A percentile compares a stretch with the other conserved stretches of the same genome.
Conservation (phyloP, 208 protist genomes). For the Wallacemonas sp. region DNA sequence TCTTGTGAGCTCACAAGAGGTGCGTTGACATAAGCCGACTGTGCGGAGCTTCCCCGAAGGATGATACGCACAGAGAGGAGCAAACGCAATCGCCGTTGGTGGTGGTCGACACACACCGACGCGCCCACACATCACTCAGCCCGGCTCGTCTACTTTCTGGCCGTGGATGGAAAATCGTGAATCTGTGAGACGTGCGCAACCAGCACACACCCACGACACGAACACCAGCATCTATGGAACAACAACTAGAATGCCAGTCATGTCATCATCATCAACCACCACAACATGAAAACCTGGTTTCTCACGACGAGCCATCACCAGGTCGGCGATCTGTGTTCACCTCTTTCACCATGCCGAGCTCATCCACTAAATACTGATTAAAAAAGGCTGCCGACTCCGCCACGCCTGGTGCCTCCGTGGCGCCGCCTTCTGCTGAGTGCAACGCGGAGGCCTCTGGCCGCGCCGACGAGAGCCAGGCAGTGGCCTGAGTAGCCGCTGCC, state of each 20-base stretch:
- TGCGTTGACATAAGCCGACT: too few species aligned
- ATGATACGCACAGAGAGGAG: too few species aligned
- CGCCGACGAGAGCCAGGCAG: constrained; percentile 3
- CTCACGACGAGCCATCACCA: constrained; percentile 47
- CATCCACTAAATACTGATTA: constrained; percentile 84
- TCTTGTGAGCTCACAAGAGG: too few species aligned
- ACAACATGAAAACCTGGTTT: background rate
- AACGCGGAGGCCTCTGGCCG: background rate
- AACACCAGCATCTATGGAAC: too few species aligned
- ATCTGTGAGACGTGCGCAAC: background rate
- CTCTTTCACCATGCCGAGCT: constrained; percentile 71
- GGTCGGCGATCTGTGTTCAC: constrained; percentile 49
- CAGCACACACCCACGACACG: background rate
- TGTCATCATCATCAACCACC: too few species aligned
- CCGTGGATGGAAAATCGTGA: too few species aligned
- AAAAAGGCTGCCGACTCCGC: constrained; percentile 40
- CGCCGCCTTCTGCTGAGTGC: background rate
- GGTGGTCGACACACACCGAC: too few species aligned
- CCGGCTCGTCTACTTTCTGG: too few species aligned
- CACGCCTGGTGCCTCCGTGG: background rate
- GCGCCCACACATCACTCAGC: too few species aligned
- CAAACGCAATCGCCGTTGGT: too few species aligned
- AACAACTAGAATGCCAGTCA: too few species aligned
- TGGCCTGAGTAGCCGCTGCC: background rate
- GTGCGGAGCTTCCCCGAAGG: too few species aligned